Percentiles rank a stretch among this genome's conserved stretches.
Evolutionary conservation across 2,329 filamentous ascomycete species (phyloP).

Genomic region (Ramichloridium luteum): DNA sequence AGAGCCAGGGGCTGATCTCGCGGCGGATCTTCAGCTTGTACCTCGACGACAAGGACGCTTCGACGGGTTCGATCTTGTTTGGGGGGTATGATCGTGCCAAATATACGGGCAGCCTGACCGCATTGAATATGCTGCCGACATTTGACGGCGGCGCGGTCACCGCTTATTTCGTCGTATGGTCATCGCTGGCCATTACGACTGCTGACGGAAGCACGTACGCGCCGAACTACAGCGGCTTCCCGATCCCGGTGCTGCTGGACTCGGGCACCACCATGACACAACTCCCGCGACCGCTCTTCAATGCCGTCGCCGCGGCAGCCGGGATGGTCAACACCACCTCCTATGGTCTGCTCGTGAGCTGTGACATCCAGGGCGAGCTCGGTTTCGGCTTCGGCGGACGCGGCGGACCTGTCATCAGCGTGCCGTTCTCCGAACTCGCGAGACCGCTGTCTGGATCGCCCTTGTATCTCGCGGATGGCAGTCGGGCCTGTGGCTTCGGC

Average conservation of each 20-base stretch:
- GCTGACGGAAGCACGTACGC: constrained; percentile 1
- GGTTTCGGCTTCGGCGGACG: too few species aligned
- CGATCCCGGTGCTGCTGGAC: constrained; percentile 3
- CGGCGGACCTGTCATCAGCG: constrained; percentile 45
- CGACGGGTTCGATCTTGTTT: constrained; percentile 13
- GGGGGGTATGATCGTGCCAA: constrained; percentile 13
- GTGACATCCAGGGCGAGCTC: constrained; percentile 6
- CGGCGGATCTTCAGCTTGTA: too few species aligned
- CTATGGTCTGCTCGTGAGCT: constrained; percentile 7
- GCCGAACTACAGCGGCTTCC: not conserved
- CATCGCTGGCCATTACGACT: constrained; percentile 4
- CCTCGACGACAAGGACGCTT: too few species aligned
- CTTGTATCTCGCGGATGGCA: constrained; percentile 27
- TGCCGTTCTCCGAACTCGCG: constrained; percentile 44
- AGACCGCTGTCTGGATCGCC: too few species aligned
- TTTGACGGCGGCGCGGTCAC: not conserved
- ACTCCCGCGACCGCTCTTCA: not conserved
- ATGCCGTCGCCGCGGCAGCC: not conserved
- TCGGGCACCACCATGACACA: not conserved
- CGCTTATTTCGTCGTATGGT: constrained; percentile 4
- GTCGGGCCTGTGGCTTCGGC: constrained; percentile 38
- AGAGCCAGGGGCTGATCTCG: too few species aligned
- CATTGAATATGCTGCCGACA: constrained; percentile 11
- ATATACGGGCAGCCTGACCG: constrained; percentile 10
- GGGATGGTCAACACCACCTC: constrained; percentile 4